These are phyloP conservation scores for Aspergillus luchuensis DNA, from an alignment of 2,329 filamentous ascomycete species.

Conservation along the genomic window DNA sequence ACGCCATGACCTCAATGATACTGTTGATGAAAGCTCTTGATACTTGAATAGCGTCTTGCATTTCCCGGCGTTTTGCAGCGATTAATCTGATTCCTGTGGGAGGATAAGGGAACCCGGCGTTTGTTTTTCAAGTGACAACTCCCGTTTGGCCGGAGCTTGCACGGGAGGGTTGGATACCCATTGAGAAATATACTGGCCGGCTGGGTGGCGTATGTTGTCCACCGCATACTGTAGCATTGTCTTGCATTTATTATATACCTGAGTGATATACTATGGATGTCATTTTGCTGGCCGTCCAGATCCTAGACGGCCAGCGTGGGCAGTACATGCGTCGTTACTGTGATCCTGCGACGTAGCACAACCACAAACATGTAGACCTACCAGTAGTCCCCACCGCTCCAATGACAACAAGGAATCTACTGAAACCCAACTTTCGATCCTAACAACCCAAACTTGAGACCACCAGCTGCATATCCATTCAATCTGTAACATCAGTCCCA, in stretches of 20 bases:
- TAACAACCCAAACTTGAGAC: not conserved
- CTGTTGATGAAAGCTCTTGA: constrained; percentile 23
- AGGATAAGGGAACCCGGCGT: constrained; percentile 19
- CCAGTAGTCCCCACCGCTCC: not conserved
- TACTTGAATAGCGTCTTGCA: constrained; percentile 16
- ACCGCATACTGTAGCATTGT: not conserved
- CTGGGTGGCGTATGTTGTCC: not conserved
- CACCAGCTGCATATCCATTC: not conserved
- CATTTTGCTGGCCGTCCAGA: not conserved
- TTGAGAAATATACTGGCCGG: not conserved
- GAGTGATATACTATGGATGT: not conserved
- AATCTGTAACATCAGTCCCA: not conserved
- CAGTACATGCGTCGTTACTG: not conserved
- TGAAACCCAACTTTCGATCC: not conserved
- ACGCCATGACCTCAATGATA: constrained; percentile 20
- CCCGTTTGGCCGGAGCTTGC: not conserved
- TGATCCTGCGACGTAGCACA: not conserved
- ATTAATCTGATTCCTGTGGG: constrained; percentile 13
- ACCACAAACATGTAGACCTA: too few species aligned
- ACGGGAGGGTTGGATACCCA: constrained; percentile 1
- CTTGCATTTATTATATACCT: constrained; percentile 2
- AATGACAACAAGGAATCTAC: not conserved
- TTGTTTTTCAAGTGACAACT: constrained; percentile 9
- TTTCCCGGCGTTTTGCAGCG: constrained; percentile 25
- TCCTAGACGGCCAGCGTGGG: not conserved